Evolutionary conservation across 768 basidiomycete genomes (phyloP).

Genomic region (Wakefieldia striispora): DNA sequence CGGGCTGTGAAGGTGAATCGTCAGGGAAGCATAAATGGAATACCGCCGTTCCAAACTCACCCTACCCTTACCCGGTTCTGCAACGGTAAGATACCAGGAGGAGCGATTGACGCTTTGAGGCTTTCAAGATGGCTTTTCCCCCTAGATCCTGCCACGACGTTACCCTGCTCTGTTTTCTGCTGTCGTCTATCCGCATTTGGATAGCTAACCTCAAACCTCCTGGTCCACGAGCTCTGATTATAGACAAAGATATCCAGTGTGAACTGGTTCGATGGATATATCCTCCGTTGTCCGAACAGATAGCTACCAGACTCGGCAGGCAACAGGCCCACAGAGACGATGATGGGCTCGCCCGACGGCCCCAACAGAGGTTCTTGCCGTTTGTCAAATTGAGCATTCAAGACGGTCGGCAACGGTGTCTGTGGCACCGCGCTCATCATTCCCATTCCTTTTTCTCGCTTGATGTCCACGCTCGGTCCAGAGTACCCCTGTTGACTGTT

Average conservation of each 20-base stretch:
- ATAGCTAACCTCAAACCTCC: slow-evolving; percentile 74
- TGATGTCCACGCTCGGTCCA: slow-evolving; percentile 64
- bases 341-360: slow-evolving; percentile 51
- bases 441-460: slow-evolving; percentile 51
- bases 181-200: slow-evolving; percentile 51
- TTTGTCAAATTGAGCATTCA: slow-evolving; percentile 40
- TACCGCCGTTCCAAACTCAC: slow-evolving; percentile 41
- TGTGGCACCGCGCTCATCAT: slow-evolving; percentile 37
- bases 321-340: slow-evolving; percentile 65
- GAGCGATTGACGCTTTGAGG: slow-evolving; percentile 28
- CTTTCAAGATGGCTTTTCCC: slow-evolving; percentile 23
- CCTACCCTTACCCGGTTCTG: slow-evolving; percentile 80
- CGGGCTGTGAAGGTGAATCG: slow-evolving; percentile 45
- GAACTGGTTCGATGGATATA: slow-evolving; percentile 74
- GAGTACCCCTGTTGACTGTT: slow-evolving; percentile 47
- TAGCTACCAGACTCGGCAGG: slow-evolving; percentile 19
- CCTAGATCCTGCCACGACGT: slow-evolving; percentile 15
- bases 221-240: slow-evolving; percentile 73
- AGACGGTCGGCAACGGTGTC: slow-evolving; percentile 56
- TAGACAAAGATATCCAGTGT: slow-evolving; percentile 86
- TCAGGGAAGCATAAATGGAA: slow-evolving; percentile 1
- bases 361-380: slow-evolving; percentile 9
- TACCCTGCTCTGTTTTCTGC: slow-evolving; percentile 34
- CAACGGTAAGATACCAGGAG: slow-evolving; percentile 68
- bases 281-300: slow-evolving; percentile 38